Conservation (phyloP, 2,329 filamentous ascomycete species). For the Pseudogymnoascus sp. region DNA sequence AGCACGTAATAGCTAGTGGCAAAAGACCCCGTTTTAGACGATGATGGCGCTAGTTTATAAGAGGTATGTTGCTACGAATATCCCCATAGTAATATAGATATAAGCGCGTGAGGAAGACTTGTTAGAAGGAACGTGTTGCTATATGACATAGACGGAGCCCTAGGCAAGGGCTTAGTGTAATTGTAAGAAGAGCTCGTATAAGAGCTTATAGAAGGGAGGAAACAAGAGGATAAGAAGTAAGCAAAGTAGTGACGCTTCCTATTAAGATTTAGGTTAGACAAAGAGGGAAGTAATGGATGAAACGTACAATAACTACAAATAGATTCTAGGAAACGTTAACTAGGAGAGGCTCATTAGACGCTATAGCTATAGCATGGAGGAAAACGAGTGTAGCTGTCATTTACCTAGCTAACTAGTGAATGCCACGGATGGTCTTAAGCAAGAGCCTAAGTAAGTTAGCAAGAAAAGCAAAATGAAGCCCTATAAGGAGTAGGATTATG, state of each 20-base stretch:
- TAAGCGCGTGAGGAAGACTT: conserved; percentile 13
- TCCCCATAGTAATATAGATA: conserved; percentile 13
- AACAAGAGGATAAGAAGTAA: conserved; percentile 13
- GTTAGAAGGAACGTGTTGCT: conserved; percentile 3
- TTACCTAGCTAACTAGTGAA: conserved; percentile 17
- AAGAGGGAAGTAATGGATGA: neutral
- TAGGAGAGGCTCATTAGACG: neutral
- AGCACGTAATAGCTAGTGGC: neutral
- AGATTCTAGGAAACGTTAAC: conserved; percentile 12
- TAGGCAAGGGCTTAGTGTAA: too few relatives aligned
- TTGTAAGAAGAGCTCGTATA: conserved; percentile 11
- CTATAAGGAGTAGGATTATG: conserved; percentile 8
- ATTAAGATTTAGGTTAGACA: neutral
- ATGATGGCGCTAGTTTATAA: conserved; percentile 13
- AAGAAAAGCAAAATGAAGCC: too few relatives aligned
- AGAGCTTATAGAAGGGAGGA: conserved; percentile 12
- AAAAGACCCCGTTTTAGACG: conserved; percentile 14
- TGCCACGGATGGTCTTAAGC: conserved; percentile 13
- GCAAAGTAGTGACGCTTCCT: neutral
- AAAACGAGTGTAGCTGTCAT: conserved; percentile 16
- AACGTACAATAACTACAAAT: conserved; percentile 9
- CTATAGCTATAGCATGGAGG: conserved; percentile 15
- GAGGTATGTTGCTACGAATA: conserved; percentile 10
- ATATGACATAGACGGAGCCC: too few relatives aligned
- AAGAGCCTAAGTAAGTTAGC: conserved; percentile 13